phyloP scores from a whole-genome alignment of 2,329 filamentous ascomycete genomes.

The Emmonsia crescens region DNA sequence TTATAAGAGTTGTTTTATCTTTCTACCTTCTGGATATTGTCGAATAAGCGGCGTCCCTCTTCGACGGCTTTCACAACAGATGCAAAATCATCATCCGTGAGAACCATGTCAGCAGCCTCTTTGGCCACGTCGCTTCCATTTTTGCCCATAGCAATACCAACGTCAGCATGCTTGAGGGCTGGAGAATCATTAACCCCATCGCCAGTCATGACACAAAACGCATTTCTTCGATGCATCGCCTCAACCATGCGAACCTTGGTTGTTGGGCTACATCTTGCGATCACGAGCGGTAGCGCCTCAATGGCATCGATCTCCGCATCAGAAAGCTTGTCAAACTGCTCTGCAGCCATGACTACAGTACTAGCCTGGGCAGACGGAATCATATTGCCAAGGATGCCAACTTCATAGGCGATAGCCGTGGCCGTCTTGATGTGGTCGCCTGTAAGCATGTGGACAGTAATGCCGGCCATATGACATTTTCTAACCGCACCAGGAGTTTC shows the following conservation, averaged over 20 bases:
- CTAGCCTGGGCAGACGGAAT: conserved; percentile 46
- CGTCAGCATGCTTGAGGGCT: conserved; percentile 61
- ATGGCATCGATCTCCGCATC: conserved; percentile 56
- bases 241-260: conserved; percentile 76
- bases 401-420: conserved; percentile 62
- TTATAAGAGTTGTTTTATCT: background rate
- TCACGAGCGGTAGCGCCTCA: conserved; percentile 40
- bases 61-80: conserved; percentile 71
- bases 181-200: conserved; percentile 72
- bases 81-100: conserved; percentile 63
- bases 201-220: conserved; percentile 69
- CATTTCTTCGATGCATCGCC: conserved; percentile 36
- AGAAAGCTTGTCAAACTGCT: conserved; percentile 61
- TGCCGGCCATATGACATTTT: conserved; percentile 57
- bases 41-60: conserved; percentile 66
- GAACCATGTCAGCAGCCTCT: conserved; percentile 46
- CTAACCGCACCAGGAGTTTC: conserved; percentile 61
- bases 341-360: conserved; percentile 57
- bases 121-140: conserved; percentile 70
- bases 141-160: conserved; percentile 71
- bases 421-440: conserved; percentile 66
- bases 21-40: conserved; percentile 57
- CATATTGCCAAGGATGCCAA: conserved; percentile 51
- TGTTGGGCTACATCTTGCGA: conserved; percentile 40
- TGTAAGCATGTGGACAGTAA: conserved; percentile 67